Evolutionary conservation across 139 green algal species (phyloP), one percentile per base, ranked within the genome.

Genomic region (Coccomyxa sp.): DNA sequence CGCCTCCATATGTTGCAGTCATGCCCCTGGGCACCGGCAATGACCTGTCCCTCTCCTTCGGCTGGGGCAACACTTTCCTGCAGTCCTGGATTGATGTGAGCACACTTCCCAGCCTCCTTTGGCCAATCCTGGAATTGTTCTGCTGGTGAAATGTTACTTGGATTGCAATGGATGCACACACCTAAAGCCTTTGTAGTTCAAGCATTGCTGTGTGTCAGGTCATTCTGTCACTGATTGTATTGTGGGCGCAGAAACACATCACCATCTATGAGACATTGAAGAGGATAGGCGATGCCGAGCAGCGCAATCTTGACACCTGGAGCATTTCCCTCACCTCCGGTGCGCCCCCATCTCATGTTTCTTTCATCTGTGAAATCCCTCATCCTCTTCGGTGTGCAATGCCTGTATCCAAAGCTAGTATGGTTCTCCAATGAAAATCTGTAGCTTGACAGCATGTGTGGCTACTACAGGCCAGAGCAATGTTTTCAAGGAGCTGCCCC

Each of bases 11-110:
- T 0, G 90, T 98, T 23, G 95, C 92, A 4, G 89, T 97, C 32
- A 93, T 98, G 89, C 95, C 95, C 0, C 88, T 98, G 83, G 95
- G 94, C 51, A 98, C 95, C 13, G 94, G 94, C 85, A 93, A 95
- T 83, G 93, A 97, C 85, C 86, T 97, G 23, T 86, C 88, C 3
- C 90, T 95, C 18, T 90, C 77, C 76, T 95, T 97, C 83, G 84
- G 87, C 57, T 97, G 94, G 94, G 94, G 94, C 66, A 80, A 85
- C 58, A 87, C 86, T 13, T 97, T 95, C 85, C 38, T 84, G 58
- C 76, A 82, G n/a, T 51, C 38, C 21, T 96, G 92, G 91, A 84
- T 87, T 71, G 31, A 59, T 38, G 83, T 84, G 58, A 58, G 83
- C 67, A 13, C 38, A 31, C 1, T 21, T n/a, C 32, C 71, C 71